These are phyloP conservation scores for Houttuynia cordata DNA, from an alignment of 164 flowering plant genomes.

Conservation along the genomic window DNA sequence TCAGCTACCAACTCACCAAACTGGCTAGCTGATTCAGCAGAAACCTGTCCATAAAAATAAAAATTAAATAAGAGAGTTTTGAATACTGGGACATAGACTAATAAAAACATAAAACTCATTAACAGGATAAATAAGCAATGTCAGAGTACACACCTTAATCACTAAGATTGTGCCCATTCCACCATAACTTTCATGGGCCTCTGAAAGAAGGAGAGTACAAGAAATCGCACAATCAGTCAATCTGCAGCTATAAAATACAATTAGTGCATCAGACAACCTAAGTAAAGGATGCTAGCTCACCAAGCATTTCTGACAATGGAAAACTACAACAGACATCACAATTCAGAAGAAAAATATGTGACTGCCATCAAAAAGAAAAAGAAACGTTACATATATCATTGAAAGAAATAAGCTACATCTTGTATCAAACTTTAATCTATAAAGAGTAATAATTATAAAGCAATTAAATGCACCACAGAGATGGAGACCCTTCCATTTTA, in stretches of 20 bases:
- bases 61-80: background rate
- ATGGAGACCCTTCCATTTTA: background rate
- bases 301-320: slow-evolving; percentile 87
- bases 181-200: slow-evolving; percentile 68
- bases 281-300: slow-evolving; percentile 24
- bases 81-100: background rate
- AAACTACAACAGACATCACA: slow-evolving; percentile 97
- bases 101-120: background rate
- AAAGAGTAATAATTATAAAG: no score
- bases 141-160: slow-evolving; percentile 52
- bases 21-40: slow-evolving; percentile 86
- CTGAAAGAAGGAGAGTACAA: background rate
- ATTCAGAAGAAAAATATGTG: slow-evolving; percentile 86
- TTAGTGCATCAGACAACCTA: background rate
- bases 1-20: slow-evolving; percentile 96
- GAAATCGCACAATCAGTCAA: background rate
- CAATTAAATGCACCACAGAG: background rate
- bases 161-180: slow-evolving; percentile 95
- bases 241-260: background rate
- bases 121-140: background rate
- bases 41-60: slow-evolving; percentile 40
- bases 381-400: background rate
- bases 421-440: no score
- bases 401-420: background rate
- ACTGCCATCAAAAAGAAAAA: slow-evolving; percentile 29